A percentile compares a stretch with the other conserved stretches of the same genome.
Evolutionary conservation across 805 yeast species (phyloP).

Genomic region (Nakazawaea peltata): DNA sequence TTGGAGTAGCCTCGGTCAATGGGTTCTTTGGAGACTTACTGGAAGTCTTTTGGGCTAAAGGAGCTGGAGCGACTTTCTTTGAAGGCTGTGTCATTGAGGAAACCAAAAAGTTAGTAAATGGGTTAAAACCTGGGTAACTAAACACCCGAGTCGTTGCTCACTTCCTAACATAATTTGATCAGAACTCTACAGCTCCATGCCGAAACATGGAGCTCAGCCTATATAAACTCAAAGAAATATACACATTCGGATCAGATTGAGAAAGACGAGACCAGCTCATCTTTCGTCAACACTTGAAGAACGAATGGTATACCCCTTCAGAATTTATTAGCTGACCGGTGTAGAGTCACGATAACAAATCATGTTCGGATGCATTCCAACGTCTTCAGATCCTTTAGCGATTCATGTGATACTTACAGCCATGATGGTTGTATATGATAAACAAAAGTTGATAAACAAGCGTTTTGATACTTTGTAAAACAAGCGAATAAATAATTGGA

Average conservation of each 20-base stretch:
- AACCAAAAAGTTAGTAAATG: slow-evolving; percentile 5
- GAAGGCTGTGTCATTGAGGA: slow-evolving; percentile 12
- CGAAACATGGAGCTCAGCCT: slow-evolving; percentile 18
- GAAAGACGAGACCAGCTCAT: neutral
- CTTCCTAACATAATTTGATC: slow-evolving; percentile 1
- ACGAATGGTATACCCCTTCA: slow-evolving; percentile 15
- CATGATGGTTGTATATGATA: slow-evolving; percentile 3
- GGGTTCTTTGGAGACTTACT: slow-evolving; percentile 61
- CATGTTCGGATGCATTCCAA: slow-evolving; percentile 14
- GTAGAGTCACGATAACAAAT: slow-evolving; percentile 10
- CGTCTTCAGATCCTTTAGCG: slow-evolving; percentile 26
- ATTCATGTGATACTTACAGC: slow-evolving; percentile 9
- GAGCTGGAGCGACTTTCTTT: slow-evolving; percentile 97
- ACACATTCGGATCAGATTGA: slow-evolving; percentile 8
- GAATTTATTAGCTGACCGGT: slow-evolving; percentile 3
- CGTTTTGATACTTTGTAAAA: no score
- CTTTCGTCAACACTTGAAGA: slow-evolving; percentile 5
- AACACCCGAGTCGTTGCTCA: no score
- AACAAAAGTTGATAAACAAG: neutral
- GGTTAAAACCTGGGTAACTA: no score
- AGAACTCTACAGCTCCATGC: slow-evolving; percentile 20
- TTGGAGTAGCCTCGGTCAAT: slow-evolving; percentile 81
- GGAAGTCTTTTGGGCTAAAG: slow-evolving; percentile 75
- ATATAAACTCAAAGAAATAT: slow-evolving; percentile 17
- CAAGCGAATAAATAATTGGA: neutral